Evolutionary conservation across 441 rosid genomes (phyloP), one percentile per base, ranked within the genome.

Genomic region (Biscutella laevigata): DNA sequence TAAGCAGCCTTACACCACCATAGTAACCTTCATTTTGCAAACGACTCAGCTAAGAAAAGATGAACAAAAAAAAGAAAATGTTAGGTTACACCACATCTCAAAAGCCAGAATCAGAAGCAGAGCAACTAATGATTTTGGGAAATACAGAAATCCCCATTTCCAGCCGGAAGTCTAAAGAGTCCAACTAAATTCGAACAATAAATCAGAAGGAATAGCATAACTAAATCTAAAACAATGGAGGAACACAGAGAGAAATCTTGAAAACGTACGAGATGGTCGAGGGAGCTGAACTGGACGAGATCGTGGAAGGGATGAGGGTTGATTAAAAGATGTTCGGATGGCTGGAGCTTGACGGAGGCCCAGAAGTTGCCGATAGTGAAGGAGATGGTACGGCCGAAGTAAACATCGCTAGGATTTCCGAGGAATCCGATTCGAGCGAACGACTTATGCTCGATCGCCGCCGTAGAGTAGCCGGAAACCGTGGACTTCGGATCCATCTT

Each of bases 391-490:
- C 84, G 83, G 22, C 96, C 98, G 22, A 60, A 74, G 62, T 88
- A 91, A 1, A 91, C 95, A 45, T 91, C 96, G 51, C 96, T 91
- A 0, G 95, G 98, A 17, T 88, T 91, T 1, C 96, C 98, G 4
- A 91, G 60, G 1, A 77, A 67, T 2, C 96, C 98, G 4, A 80
- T 75, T 16, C 95, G 70, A 2, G 91, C 91, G 39, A 73, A 74
- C 1, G 81, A 74, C 34, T 70, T 79, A 63, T 76, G 95, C 72
- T 83, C 77, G 29, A 81, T 79, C 41, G 26, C 66, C 44, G 54
- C 59, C 58, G 38, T 40, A 2, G 32, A 6, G 4, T 38, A 0
- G 26, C 42, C 65, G 43, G 47, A 15, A 27, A 11, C 32, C 19
- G 19, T 19, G 24, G 59, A 43, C 36, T 12, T 51, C 14, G 49